Percentiles rank a stretch among this genome's conserved stretches.
phyloP scores from a whole-genome alignment of 352 stramenopile species.

The Peronospora destructor region DNA sequence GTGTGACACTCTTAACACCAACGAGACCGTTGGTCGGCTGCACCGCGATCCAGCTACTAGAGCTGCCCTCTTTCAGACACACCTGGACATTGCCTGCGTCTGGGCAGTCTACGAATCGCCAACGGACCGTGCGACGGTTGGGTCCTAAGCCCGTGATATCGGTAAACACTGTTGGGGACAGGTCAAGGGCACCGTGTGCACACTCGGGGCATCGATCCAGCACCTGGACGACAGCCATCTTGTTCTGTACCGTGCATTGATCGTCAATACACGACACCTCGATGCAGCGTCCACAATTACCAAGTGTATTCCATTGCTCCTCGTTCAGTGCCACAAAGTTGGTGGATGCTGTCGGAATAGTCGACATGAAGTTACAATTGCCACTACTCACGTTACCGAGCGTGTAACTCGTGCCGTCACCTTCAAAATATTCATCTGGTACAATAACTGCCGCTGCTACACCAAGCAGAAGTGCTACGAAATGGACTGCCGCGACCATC shows the following conservation, averaged over 20 bases:
- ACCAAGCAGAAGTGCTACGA: slow-evolving; percentile 8
- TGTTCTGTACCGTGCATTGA: slow-evolving; percentile 34
- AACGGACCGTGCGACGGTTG: slow-evolving; percentile 47
- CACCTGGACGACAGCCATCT: slow-evolving; percentile 54
- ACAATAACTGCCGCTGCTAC: slow-evolving; percentile 4
- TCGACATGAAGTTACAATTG: slow-evolving; percentile 58
- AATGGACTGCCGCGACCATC: slow-evolving; percentile 17
- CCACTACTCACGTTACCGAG: slow-evolving; percentile 28
- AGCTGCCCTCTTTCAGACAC: slow-evolving; percentile 65
- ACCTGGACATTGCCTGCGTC: slow-evolving; percentile 43
- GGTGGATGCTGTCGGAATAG: slow-evolving; percentile 30
- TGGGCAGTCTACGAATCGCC: slow-evolving; percentile 67
- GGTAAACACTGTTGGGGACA: slow-evolving; percentile 63
- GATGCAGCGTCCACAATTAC: slow-evolving; percentile 51
- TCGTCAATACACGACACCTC: slow-evolving; percentile 56
- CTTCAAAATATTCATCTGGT: slow-evolving; percentile 31
- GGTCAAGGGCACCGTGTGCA: slow-evolving; percentile 52
- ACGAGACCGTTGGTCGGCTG: slow-evolving; percentile 50
- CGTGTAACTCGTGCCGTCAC: slow-evolving; percentile 42
- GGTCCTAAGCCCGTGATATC: slow-evolving; percentile 57
- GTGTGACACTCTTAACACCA: slow-evolving; percentile 47
- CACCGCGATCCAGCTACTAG: slow-evolving; percentile 47
- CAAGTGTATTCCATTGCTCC: slow-evolving; percentile 44
- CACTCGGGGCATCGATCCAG: slow-evolving; percentile 71
- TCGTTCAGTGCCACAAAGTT: slow-evolving; percentile 74